phyloP scores from a whole-genome alignment of 2,329 filamentous ascomycete species.

The Aspergillus fumigatiaffinis region DNA sequence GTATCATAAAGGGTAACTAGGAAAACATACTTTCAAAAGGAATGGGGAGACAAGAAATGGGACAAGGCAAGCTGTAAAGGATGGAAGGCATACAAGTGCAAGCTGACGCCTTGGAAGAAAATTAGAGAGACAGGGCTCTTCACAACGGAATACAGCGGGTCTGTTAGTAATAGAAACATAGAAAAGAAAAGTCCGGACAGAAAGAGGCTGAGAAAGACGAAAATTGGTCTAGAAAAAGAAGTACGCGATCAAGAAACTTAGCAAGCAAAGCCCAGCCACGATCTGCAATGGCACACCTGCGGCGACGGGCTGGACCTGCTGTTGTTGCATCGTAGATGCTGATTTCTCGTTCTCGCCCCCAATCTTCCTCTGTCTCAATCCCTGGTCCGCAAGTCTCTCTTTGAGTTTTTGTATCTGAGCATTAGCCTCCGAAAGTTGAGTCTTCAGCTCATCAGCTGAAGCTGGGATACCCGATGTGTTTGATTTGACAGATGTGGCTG shows the following conservation, averaged over 20 bases:
- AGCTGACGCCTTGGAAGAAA: conserved; percentile 25
- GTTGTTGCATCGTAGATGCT: conserved; percentile 50
- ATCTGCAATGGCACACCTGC: conserved; percentile 79
- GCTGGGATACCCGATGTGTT: conserved; percentile 48
- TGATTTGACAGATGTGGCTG: conserved; percentile 41
- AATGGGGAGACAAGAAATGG: conserved; percentile 11
- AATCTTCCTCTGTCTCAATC: conserved; percentile 74
- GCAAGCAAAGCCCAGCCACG: conserved; percentile 75
- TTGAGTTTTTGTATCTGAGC: conserved; percentile 66
- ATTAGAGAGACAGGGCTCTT: conserved; percentile 22
- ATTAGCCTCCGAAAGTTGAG: conserved; percentile 71
- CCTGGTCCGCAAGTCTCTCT: conserved; percentile 61
- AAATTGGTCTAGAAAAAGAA: conserved; percentile 75
- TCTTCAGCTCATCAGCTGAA: conserved; percentile 61
- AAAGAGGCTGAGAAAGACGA: conserved; percentile 10
- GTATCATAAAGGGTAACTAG: conserved; percentile 12
- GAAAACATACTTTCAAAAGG: conserved; percentile 10
- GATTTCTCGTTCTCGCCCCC: conserved; percentile 53
- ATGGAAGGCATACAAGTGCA: conserved; percentile 8
- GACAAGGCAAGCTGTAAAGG: conserved; percentile 11
- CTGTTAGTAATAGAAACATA: conserved; percentile 21
- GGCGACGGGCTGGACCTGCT: conserved; percentile 55
- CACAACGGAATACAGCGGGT: conserved; percentile 21
- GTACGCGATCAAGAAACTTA: conserved; percentile 92
- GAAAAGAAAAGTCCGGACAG: conserved; percentile 10